Percentiles rank a stretch among this genome's conserved stretches.
These are phyloP conservation scores for Fusarium bactridioides DNA, from an alignment of 2,329 filamentous ascomycete genomes.

Conservation along the genomic window DNA sequence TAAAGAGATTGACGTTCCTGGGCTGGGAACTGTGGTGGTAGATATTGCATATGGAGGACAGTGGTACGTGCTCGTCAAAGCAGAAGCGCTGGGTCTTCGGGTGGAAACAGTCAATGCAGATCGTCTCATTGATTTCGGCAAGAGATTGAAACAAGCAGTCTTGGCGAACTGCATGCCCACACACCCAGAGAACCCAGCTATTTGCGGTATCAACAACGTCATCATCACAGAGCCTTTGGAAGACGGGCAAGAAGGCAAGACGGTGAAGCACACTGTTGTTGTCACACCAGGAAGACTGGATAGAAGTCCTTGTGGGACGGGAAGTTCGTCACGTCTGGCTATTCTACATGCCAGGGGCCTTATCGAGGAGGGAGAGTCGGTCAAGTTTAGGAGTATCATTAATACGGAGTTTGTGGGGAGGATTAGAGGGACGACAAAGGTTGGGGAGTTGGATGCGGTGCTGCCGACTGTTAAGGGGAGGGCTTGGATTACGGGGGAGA, in stretches of 20 bases:
- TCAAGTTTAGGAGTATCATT: constrained; percentile 12
- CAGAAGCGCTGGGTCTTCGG: constrained; percentile 1
- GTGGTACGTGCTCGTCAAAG: constrained; percentile 15
- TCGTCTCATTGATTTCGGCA: constrained; percentile 41
- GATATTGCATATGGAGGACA: constrained; percentile 17
- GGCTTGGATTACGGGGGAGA: constrained; percentile 18
- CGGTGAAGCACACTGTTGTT: constrained; percentile 2
- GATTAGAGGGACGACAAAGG: background rate
- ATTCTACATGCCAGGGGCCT: background rate
- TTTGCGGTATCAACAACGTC: constrained; percentile 52
- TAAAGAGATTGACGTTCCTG: constrained; percentile 4
- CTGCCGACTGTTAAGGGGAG: constrained; percentile 1
- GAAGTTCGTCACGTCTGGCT: constrained; percentile 3
- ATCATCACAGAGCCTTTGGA: constrained; percentile 44
- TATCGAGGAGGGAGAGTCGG: background rate
- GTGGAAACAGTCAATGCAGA: constrained; percentile 21
- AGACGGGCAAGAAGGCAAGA: background rate
- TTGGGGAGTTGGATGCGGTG: constrained; percentile 5
- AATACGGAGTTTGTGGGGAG: constrained; percentile 15
- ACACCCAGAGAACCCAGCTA: constrained; percentile 51
- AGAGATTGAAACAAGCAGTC: constrained; percentile 53
- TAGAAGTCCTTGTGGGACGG: constrained; percentile 10
- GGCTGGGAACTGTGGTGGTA: background rate
- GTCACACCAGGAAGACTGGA: constrained; percentile 5
- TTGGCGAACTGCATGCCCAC: constrained; percentile 45